A percentile compares a stretch with the other conserved stretches of the same genome.
Conservation (phyloP, 192 early-diverging fungal species). For the Diversispora eburnea region DNA sequence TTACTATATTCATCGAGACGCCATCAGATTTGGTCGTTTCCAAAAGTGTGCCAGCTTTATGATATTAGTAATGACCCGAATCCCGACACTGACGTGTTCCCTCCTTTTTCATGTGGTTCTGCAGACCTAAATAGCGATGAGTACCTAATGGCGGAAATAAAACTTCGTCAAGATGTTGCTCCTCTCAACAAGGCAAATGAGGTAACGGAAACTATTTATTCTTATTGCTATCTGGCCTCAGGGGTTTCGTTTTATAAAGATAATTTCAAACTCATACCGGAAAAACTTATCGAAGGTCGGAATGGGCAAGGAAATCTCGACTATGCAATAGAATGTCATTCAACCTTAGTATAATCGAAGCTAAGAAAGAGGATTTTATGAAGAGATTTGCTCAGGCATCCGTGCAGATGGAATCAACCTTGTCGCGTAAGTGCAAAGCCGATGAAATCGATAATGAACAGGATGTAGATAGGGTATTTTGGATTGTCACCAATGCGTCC, state of each 20-base stretch:
- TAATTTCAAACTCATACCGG: constrained; percentile 4
- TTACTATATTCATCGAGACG: constrained; percentile 5
- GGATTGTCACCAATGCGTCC: no score
- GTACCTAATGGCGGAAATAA: not conserved
- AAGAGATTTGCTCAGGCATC: not conserved
- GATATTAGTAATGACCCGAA: constrained; percentile 5
- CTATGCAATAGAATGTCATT: constrained; percentile 11
- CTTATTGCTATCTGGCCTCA: not conserved
- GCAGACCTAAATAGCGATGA: not conserved
- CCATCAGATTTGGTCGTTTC: not conserved
- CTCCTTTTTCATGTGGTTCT: constrained; percentile 5
- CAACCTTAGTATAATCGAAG: not conserved
- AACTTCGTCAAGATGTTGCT: not conserved
- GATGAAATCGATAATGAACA: not conserved
- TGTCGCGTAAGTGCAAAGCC: not conserved
- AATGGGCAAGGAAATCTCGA: not conserved
- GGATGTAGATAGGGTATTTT: no score
- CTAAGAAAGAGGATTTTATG: constrained; percentile 2
- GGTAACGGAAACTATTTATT: constrained; percentile 7
- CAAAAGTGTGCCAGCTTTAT: no score
- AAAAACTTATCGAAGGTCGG: constrained; percentile 9
- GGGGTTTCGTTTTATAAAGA: not conserved
- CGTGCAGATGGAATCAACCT: not conserved
- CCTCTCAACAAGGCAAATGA: constrained; percentile 6
- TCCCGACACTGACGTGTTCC: not conserved